phyloP scores from a whole-genome alignment of 768 basidiomycete species.

The Pleurotus pulmonarius region DNA sequence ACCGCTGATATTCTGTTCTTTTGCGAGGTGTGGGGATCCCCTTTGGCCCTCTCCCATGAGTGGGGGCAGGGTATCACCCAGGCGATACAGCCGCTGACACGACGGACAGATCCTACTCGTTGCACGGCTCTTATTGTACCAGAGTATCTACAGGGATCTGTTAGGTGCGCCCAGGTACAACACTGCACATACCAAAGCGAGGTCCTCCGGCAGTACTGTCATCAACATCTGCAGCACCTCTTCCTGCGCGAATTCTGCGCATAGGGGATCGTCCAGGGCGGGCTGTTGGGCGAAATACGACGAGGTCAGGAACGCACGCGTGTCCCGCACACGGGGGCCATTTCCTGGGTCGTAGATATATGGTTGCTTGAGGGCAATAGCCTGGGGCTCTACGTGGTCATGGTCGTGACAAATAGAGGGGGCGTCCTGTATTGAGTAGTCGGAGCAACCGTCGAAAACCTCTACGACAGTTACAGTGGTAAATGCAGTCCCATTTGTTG shows the following conservation, averaged over 20 bases:
- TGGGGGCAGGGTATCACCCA: slow-evolving; percentile 62
- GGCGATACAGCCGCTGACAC: slow-evolving; percentile 66
- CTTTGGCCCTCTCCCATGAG: slow-evolving; percentile 22
- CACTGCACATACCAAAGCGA: slow-evolving; percentile 53
- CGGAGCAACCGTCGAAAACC: slow-evolving; percentile 5
- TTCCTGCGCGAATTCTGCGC: slow-evolving; percentile 73
- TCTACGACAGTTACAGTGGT: neutral
- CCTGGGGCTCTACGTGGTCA: slow-evolving; percentile 12
- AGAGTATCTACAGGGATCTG: slow-evolving; percentile 49
- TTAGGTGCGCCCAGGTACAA: neutral
- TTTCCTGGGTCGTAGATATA: slow-evolving; percentile 78
- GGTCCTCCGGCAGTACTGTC: slow-evolving; percentile 67
- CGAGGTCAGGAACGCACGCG: slow-evolving; percentile 61
- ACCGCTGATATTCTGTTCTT: slow-evolving; percentile 73
- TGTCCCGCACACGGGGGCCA: slow-evolving; percentile 70
- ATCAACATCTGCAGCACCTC: slow-evolving; percentile 71
- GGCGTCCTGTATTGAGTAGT: slow-evolving; percentile 7
- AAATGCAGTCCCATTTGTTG: neutral
- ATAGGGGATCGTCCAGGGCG: slow-evolving; percentile 59
- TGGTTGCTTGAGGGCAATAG: slow-evolving; percentile 37
- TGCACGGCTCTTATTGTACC: slow-evolving; percentile 82
- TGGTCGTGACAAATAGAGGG: neutral
- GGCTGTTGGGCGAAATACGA: slow-evolving; percentile 64
- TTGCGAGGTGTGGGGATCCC: slow-evolving; percentile 36
- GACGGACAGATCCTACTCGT: slow-evolving; percentile 73